phyloP scores from a whole-genome alignment of 192 early-diverging fungal species.

The Umbelopsis sp. region DNA sequence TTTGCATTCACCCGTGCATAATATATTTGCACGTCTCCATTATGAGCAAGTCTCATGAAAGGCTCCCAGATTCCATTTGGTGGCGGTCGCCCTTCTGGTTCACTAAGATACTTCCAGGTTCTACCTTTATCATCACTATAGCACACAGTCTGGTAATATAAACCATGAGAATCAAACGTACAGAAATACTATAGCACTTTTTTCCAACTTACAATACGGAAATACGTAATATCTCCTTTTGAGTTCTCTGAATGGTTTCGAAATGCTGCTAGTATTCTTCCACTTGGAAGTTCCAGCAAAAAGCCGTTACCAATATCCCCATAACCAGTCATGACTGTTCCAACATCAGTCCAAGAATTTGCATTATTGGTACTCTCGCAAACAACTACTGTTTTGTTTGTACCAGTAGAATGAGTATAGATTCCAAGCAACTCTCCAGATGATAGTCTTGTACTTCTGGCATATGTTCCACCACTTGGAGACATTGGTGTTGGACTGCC shows the following conservation, averaged over 20 bases:
- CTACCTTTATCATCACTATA: background rate
- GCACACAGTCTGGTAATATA: slow-evolving; percentile 10
- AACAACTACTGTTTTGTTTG: background rate
- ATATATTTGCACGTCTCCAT: background rate
- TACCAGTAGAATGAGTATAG: background rate
- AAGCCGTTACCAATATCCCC: background rate
- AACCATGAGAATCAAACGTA: background rate
- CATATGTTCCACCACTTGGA: background rate
- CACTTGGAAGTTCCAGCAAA: background rate
- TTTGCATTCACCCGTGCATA: background rate
- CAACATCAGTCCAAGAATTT: background rate
- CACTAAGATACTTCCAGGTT: background rate
- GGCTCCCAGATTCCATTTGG: slow-evolving; percentile 2
- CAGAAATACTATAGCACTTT: background rate
- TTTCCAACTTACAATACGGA: background rate
- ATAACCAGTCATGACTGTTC: background rate
- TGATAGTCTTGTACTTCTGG: background rate
- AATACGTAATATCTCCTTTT: background rate
- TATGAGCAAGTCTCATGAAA: background rate
- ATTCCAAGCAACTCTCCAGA: background rate
- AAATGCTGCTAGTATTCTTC: slow-evolving; percentile 10
- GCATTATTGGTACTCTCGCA: background rate
- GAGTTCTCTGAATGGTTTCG: background rate
- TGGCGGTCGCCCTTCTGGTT: background rate
- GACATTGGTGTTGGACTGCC: background rate